Evolutionary conservation across 306 rosid genomes (phyloP).

Genomic region (Hippophae rhamnoides): DNA sequence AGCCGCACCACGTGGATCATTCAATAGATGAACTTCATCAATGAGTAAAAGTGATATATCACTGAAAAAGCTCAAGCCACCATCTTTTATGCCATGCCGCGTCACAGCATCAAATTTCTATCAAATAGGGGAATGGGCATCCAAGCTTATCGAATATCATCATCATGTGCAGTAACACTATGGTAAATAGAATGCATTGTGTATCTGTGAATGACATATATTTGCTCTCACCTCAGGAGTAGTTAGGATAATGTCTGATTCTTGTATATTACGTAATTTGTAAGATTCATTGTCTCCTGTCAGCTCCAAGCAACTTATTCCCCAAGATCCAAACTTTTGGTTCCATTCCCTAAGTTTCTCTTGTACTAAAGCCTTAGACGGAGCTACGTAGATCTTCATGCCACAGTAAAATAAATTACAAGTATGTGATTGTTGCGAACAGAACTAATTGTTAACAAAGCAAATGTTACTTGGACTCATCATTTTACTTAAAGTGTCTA

Average conservation of each 20-base stretch:
- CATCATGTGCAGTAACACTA: constrained; percentile 18
- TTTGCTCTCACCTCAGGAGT: constrained; percentile 77
- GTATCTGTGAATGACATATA: background rate
- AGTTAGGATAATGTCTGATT: constrained; percentile 85
- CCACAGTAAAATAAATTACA: constrained; percentile 26
- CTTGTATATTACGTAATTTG: constrained; percentile 58
- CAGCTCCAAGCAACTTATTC: constrained; percentile 73
- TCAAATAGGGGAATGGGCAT: constrained; percentile 14
- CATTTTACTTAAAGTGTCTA: no score
- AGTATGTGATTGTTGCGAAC: constrained; percentile 15
- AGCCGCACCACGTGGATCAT: constrained; percentile 95
- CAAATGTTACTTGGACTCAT: no score
- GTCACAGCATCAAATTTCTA: constrained; percentile 96
- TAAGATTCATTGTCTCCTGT: constrained; percentile 86
- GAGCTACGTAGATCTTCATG: constrained; percentile 76
- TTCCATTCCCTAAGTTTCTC: constrained; percentile 94
- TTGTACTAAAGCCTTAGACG: constrained; percentile 94
- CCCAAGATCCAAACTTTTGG: constrained; percentile 68
- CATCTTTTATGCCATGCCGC: constrained; percentile 61
- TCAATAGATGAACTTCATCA: constrained; percentile 94
- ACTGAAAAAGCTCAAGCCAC: constrained; percentile 87
- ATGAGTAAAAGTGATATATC: constrained; percentile 84
- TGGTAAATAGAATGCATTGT: constrained; percentile 1
- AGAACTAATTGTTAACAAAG: constrained; percentile 12
- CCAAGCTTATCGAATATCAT: constrained; percentile 16